Evolutionary conservation across 2,329 filamentous ascomycete genomes (phyloP), one percentile per base, ranked within the genome.

Genomic region (Fusarium clavum): DNA sequence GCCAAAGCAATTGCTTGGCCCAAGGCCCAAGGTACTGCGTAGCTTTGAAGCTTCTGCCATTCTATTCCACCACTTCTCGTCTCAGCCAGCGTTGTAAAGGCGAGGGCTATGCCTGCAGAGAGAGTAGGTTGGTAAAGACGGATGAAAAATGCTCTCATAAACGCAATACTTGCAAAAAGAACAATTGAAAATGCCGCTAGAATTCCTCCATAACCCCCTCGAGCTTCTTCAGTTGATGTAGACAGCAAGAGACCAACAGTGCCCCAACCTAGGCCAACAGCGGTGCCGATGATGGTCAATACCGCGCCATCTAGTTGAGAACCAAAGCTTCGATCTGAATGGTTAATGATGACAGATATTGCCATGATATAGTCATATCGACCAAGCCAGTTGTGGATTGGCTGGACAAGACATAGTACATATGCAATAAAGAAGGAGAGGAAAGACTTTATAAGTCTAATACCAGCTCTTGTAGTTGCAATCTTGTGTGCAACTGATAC

Each of bases 391-490:
- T 75, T 60, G n/a, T 80, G 79, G 7, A 84, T 79, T 5, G 72
- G 72, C 3, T 85, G 85, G 8, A 88, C 75, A 4, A 89, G 82
- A 67, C 87, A 89, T 20, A 89, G 73, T 3, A 86, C 75, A 72
- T 89, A 89, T 5, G 86, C 83, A 48, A 85, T 78, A 67, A 87
- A 87, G 75, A 87, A 88, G n/a, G 81, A 86, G n/a, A 85, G 71
- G 67, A 86, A 88, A 0, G 85, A 83, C 68, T 87, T 88, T 24
- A 83, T 67, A 6, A 88, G 77, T 56, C 82, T 83, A 52, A 88
- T 81, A 3, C 86, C 87, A 20, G 83, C 78, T 60, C 84, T 79
- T 6, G 86, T 87, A 7, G 81, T 86, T 8, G 79, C 78, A 22
- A 88, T 78, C 24, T 78, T 77, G 41, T 73, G 74, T 7, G 64